phyloP scores from a whole-genome alignment of 2,329 filamentous ascomycete genomes.

The Neodidymelliopsis sp. region DNA sequence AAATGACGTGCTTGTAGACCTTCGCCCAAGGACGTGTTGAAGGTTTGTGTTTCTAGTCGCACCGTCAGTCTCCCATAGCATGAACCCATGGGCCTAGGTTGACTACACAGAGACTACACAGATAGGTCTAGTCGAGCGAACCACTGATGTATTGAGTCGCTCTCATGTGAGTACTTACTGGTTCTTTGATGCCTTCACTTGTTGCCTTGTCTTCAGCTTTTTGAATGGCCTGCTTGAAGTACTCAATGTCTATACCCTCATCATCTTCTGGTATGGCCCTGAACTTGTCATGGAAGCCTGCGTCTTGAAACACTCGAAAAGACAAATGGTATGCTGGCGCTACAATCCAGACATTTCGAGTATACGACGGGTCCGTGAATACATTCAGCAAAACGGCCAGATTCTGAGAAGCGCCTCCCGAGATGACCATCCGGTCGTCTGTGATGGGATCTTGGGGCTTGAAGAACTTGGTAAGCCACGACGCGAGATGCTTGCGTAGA shows the following conservation, averaged over 20 bases:
- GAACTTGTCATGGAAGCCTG: slow-evolving; percentile 71
- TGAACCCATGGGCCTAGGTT: no score
- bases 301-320: slow-evolving; percentile 85
- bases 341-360: slow-evolving; percentile 79
- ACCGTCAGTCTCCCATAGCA: slow-evolving; percentile 21
- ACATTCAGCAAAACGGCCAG: slow-evolving; percentile 78
- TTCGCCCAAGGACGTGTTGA: slow-evolving; percentile 68
- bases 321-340: slow-evolving; percentile 86
- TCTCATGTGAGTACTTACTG: slow-evolving; percentile 50
- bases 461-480: slow-evolving; percentile 75
- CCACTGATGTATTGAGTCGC: no score
- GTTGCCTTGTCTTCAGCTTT: slow-evolving; percentile 57
- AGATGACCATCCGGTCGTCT: slow-evolving; percentile 75
- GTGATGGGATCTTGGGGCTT: slow-evolving; percentile 53
- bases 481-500: slow-evolving; percentile 70
- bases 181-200: slow-evolving; percentile 48
- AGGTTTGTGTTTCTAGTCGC: slow-evolving; percentile 62
- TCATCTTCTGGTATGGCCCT: slow-evolving; percentile 77
- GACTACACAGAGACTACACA: no score
- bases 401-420: slow-evolving; percentile 85
- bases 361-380: slow-evolving; percentile 80
- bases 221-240: slow-evolving; percentile 60
- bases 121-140: no score
- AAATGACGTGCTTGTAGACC: slow-evolving; percentile 86
- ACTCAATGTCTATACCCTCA: slow-evolving; percentile 75